Evolutionary conservation across 2,329 filamentous ascomycete species (phyloP).

Genomic region (Corinectria fuckeliana): DNA sequence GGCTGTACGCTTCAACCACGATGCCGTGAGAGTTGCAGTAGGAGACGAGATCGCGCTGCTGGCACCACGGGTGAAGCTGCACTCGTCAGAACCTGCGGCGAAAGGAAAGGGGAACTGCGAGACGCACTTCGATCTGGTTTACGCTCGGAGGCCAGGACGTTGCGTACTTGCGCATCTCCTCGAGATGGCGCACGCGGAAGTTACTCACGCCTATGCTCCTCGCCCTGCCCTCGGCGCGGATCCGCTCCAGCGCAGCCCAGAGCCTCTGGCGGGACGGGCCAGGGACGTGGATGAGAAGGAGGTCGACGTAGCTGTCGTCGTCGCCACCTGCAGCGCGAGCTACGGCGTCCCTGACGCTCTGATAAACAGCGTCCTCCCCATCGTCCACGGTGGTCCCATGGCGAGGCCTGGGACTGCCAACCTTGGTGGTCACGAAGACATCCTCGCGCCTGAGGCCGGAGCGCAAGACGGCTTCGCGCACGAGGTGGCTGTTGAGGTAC

Average conservation of each 20-base stretch:
- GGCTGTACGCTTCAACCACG: slow-evolving; percentile 50
- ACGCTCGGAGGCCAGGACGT: slow-evolving; percentile 72
- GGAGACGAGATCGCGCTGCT: slow-evolving; percentile 51
- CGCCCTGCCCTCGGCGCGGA: slow-evolving; percentile 64
- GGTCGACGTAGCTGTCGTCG: slow-evolving; percentile 69
- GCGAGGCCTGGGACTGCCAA: slow-evolving; percentile 54
- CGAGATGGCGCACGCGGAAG: slow-evolving; percentile 70
- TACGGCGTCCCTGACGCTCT: slow-evolving; percentile 66
- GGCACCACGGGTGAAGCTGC: slow-evolving; percentile 76
- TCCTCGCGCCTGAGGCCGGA: slow-evolving; percentile 63
- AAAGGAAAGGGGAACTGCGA: not conserved
- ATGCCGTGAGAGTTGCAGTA: slow-evolving; percentile 82
- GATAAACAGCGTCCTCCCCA: slow-evolving; percentile 64
- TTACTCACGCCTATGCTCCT: slow-evolving; percentile 77
- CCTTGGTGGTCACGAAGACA: slow-evolving; percentile 75
- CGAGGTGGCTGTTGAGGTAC: slow-evolving; percentile 73
- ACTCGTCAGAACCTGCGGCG: not conserved
- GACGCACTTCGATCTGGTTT: slow-evolving; percentile 73
- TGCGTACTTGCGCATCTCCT: slow-evolving; percentile 72
- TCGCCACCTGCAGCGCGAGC: slow-evolving; percentile 61
- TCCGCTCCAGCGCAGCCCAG: slow-evolving; percentile 70
- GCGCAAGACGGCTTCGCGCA: slow-evolving; percentile 67
- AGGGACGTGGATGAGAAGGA: slow-evolving; percentile 74
- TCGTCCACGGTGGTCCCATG: not conserved
- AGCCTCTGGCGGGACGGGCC: slow-evolving; percentile 65